These are phyloP conservation scores for Candida golubevii DNA, from an alignment of 805 yeast genomes.

Conservation along the genomic window DNA sequence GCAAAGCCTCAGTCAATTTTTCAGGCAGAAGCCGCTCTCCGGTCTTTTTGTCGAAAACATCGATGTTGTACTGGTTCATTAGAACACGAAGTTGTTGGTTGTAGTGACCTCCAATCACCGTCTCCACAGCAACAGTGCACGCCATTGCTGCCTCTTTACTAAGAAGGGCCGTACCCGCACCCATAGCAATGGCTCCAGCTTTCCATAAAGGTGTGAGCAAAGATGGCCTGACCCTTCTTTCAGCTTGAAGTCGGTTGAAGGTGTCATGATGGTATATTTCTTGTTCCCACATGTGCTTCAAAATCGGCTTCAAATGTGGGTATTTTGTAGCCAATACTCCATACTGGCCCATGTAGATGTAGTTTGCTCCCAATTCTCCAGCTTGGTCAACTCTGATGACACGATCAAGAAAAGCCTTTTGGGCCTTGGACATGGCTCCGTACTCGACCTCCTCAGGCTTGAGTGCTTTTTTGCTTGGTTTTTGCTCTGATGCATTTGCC, in stretches of 20 bases:
- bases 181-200: slow-evolving; percentile 81
- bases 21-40: slow-evolving; percentile 24
- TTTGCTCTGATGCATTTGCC: slow-evolving; percentile 2
- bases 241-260: slow-evolving; percentile 70
- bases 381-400: slow-evolving; percentile 94
- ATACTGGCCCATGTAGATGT: slow-evolving; percentile 89
- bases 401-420: slow-evolving; percentile 65
- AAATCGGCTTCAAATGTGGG: slow-evolving; percentile 73
- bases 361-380: slow-evolving; percentile 94
- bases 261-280: slow-evolving; percentile 88
- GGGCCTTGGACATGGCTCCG: slow-evolving; percentile 47
- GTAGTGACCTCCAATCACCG: slow-evolving; percentile 95
- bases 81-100: slow-evolving; percentile 82
- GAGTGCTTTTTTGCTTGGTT: neutral
- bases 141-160: slow-evolving; percentile 99
- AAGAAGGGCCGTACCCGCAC: slow-evolving; percentile 77
- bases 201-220: slow-evolving; percentile 91
- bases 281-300: slow-evolving; percentile 98
- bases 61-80: slow-evolving; percentile 58
- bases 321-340: slow-evolving; percentile 62
- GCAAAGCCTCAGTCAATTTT: slow-evolving; percentile 21
- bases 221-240: slow-evolving; percentile 86
- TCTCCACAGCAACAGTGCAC: slow-evolving; percentile 97
- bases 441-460: slow-evolving; percentile 22
- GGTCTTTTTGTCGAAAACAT: slow-evolving; percentile 31